Conservation (phyloP, 2,329 filamentous ascomycete genomes). For the Cadophora gregata region DNA sequence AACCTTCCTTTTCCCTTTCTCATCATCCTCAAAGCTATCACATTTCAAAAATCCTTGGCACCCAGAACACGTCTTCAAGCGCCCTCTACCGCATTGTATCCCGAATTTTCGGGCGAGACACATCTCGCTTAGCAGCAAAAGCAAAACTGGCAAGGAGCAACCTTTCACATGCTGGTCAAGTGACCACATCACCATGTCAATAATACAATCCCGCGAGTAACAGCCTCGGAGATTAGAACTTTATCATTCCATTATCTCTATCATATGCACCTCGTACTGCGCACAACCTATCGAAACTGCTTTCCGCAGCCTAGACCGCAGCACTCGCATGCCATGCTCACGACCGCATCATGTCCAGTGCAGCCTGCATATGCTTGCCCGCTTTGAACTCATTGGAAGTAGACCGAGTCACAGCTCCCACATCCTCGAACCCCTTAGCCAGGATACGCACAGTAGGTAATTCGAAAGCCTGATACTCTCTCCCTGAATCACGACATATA, state of each 20-base stretch:
- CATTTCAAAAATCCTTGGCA: background rate
- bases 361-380: conserved; percentile 1
- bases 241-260: background rate
- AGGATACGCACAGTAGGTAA: conserved; percentile 39
- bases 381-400: background rate
- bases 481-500: conserved; percentile 32
- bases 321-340: background rate
- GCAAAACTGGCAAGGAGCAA: conserved; percentile 2
- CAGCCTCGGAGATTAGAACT: background rate
- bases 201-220: too few species aligned
- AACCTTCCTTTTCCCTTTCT: too few species aligned
- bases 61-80: too few species aligned
- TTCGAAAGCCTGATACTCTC: conserved; percentile 34
- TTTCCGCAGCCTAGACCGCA: background rate
- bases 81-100: background rate
- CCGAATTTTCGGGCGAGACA: background rate
- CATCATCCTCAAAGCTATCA: too few species aligned
- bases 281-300: background rate
- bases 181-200: conserved; percentile 1
- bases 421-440: conserved; percentile 19
- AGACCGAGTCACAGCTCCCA: background rate
- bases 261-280: background rate
- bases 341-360: conserved; percentile 13
- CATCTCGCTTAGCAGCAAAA: conserved; percentile 4
- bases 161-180: conserved; percentile 5